Base-by-base conservation (phyloP, 73 alveolate species). In the Blepharisma stoltei region DNA sequence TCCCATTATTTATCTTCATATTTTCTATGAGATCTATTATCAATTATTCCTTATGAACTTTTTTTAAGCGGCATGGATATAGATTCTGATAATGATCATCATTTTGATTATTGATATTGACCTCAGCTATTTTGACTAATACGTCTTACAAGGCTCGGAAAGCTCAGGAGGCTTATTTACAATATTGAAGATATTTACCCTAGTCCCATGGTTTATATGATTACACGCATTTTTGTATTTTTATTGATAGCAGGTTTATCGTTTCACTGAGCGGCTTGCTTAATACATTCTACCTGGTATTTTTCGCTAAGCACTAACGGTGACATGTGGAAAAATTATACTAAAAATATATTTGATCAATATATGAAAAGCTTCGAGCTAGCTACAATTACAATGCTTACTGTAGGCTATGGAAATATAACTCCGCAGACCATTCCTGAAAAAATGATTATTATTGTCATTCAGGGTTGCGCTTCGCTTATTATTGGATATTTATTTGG, bases 401-500 rank as follows among this genome's bases (percentile, higher is more conserved):
- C 98, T 7, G 98, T 92, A 6, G 98, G 98, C 18, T 92, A 92
- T 81, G 98, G 98, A 21, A 96, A 92, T 76, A 85, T 92, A 6
- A 81, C 86, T 25, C 95, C 96, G 7, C 45, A 79, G 68, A 90
- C 90, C 32, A 81, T 83, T 7, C 54, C 67, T 21, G 95, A 89
- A 81, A 37, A 86, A 45, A 77, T 89, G 49, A 54, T 83, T 32
- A 81, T 87, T 38, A 55, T 81, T 23, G 67, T 89, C 20, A 83
- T 93, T 6, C 82, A 87, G 96, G 81, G 91, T 50, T 78, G 90
- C 32, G 92, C 96, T 7, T 81, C 94, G 55, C 89, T 88, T 5
- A 90, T 92, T 43, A 90, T 90, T 83, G 98, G 96, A 14, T 87
- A 90, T 76, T 83, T 93, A 23, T 87, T 92, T 46, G 89, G 92